Evolutionary conservation across 805 yeast species (phyloP).

Genomic region (Hanseniaspora lachancei): DNA sequence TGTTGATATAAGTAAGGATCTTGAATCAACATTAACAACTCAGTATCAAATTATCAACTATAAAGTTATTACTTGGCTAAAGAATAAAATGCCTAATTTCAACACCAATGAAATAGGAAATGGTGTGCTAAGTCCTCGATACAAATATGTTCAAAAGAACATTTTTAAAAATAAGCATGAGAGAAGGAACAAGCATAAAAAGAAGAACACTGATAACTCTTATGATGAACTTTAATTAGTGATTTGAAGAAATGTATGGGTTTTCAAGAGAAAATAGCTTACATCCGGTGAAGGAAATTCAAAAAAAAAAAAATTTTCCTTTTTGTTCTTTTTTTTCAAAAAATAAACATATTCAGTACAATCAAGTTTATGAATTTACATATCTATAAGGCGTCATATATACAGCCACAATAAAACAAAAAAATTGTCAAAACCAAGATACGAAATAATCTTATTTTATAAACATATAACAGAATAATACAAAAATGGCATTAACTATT

Average conservation of each 20-base stretch:
- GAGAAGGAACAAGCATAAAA: neutral
- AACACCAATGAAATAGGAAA: neutral
- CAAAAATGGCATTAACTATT: neutral
- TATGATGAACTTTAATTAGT: neutral
- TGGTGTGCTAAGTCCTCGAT: neutral
- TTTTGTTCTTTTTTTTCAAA: neutral
- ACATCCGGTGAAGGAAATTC: neutral
- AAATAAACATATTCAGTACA: too few relatives aligned
- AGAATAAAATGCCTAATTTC: neutral
- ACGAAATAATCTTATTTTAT: neutral
- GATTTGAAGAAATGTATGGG: neutral
- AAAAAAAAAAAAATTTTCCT: neutral
- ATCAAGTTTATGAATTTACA: neutral
- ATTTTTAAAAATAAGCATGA: slow-evolving; percentile 1
- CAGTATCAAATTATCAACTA: neutral
- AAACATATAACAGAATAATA: neutral
- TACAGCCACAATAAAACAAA: neutral
- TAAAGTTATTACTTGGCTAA: neutral
- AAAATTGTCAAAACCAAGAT: neutral
- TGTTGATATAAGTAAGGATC: neutral
- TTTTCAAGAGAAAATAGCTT: neutral
- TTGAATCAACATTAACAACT: neutral
- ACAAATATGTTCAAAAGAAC: neutral
- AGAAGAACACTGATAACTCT: neutral
- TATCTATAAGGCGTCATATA: neutral